phyloP scores from a whole-genome alignment of 306 rosid species.

The Cotoneaster glaucophyllus region DNA sequence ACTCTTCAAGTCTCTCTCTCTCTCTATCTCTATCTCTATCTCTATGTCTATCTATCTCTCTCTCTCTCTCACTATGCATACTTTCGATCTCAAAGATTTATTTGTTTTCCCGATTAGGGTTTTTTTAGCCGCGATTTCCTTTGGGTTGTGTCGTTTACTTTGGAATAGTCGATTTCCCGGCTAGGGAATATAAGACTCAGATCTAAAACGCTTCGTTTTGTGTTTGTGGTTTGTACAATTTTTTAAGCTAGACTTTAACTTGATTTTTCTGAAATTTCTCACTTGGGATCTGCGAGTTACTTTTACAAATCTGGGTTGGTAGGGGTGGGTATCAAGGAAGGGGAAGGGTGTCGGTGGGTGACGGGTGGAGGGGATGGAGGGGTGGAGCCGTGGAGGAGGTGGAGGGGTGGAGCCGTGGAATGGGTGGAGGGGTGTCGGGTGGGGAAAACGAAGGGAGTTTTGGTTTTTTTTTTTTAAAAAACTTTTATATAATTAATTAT shows the following conservation, averaged over 20 bases:
- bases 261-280: not conserved
- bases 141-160: not conserved
- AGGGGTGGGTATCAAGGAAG: too few species aligned
- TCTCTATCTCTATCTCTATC: too few species aligned
- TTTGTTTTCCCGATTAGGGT: not conserved
- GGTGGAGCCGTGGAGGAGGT: too few species aligned
- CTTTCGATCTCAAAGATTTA: not conserved
- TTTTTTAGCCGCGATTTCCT: not conserved
- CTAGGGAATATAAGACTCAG: not conserved
- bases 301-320: slow-evolving; percentile 16
- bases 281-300: not conserved
- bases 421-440: too few species aligned
- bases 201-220: not conserved
- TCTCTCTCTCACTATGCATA: not conserved
- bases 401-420: too few species aligned
- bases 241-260: not conserved
- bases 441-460: too few species aligned
- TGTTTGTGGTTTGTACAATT: not conserved
- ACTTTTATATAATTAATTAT: too few species aligned
- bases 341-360: too few species aligned
- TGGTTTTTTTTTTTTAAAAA: too few species aligned
- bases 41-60: too few species aligned
- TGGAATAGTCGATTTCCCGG: not conserved
- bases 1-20: slow-evolving; percentile 25
- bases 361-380: too few species aligned